phyloP scores from a whole-genome alignment of 169 alveolate genomes.

The Besnoitia besnoiti region DNA sequence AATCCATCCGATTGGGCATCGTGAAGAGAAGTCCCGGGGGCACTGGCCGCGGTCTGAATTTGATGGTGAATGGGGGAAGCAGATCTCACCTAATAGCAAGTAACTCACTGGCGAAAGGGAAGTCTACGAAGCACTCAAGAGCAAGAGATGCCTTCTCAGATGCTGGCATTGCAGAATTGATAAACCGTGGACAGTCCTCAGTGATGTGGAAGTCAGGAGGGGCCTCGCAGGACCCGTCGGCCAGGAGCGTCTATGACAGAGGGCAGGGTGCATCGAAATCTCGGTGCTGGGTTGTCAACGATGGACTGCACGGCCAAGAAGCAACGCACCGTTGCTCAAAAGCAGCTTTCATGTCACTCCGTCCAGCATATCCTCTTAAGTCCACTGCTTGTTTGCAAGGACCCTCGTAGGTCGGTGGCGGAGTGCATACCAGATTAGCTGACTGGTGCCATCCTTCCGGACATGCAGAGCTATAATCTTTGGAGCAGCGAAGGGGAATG shows the following conservation, averaged over 20 bases:
- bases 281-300: background rate
- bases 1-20: constrained; percentile 56
- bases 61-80: too few species aligned
- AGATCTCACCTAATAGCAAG: too few species aligned
- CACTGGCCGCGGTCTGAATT: constrained; percentile 25
- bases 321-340: constrained; percentile 8
- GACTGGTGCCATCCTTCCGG: constrained; percentile 37
- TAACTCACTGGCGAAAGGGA: constrained; percentile 37
- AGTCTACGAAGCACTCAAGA: background rate
- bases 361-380: background rate
- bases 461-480: constrained; percentile 27
- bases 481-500: background rate
- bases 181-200: constrained; percentile 29
- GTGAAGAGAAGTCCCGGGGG: constrained; percentile 27
- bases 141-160: constrained; percentile 21
- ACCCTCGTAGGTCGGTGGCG: constrained; percentile 42
- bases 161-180: background rate
- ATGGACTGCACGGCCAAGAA: constrained; percentile 19
- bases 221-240: constrained; percentile 17
- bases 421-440: background rate
- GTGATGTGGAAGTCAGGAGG: constrained; percentile 5
- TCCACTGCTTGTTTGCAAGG: constrained; percentile 17
- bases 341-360: constrained; percentile 2
- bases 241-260: constrained; percentile 19
- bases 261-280: constrained; percentile 46